These are phyloP conservation scores for Takashimella koratensis DNA, from an alignment of 1,284 basidiomycete species.

Conservation along the genomic window DNA sequence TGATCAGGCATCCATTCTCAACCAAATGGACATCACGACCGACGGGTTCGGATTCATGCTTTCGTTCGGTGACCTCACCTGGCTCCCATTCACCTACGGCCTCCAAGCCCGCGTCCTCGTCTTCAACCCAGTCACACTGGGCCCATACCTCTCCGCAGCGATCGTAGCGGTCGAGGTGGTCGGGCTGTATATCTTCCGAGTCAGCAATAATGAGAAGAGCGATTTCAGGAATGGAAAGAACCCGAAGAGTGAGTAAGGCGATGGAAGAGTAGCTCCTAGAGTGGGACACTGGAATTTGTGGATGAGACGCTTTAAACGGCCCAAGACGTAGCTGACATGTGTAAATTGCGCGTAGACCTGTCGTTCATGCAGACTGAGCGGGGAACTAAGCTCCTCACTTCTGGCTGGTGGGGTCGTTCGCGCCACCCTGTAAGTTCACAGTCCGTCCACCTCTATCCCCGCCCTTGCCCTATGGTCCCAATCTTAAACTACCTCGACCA, in stretches of 20 bases:
- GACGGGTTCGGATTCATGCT: conserved; percentile 99
- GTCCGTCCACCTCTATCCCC: no score
- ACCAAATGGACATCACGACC: conserved; percentile 96
- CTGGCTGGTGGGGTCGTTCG: conserved; percentile 96
- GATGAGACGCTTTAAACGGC: no score
- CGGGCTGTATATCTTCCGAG: conserved; percentile 91
- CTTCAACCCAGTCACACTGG: conserved; percentile 78
- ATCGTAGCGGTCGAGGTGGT: conserved; percentile 67
- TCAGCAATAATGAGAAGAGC: conserved; percentile 89
- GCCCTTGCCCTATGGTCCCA: background rate
- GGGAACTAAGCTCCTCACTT: conserved; percentile 86
- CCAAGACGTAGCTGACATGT: background rate
- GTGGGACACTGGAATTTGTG: no score
- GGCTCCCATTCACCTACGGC: conserved; percentile 93
- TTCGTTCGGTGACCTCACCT: conserved; percentile 83
- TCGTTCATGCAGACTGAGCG: conserved; percentile 76
- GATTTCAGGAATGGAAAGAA: conserved; percentile 90
- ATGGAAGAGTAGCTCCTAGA: no score
- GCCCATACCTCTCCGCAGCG: conserved; percentile 58
- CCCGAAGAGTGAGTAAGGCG: conserved; percentile 64
- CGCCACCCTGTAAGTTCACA: conserved; percentile 69
- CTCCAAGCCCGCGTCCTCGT: conserved; percentile 93
- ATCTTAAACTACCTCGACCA: background rate
- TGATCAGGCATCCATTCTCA: conserved; percentile 66
- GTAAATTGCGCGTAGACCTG: conserved; percentile 54